Evolutionary conservation across 1,139 yeast species (phyloP).

Genomic region (Nematodospora anomalae): DNA sequence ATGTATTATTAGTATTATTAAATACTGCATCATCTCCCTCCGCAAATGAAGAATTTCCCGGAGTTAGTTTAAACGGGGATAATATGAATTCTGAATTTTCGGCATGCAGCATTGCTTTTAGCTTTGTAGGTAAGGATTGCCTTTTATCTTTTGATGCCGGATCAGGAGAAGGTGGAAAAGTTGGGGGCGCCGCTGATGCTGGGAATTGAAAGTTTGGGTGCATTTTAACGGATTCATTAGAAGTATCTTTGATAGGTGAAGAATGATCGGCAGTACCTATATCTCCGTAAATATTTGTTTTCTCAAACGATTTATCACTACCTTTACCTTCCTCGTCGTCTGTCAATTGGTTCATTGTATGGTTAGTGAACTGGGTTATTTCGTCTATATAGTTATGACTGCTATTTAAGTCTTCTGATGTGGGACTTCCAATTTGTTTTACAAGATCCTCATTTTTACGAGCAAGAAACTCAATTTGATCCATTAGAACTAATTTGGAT

Average conservation of each 20-base stretch:
- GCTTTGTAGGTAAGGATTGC: conserved; percentile 38
- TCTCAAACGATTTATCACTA: conserved; percentile 18
- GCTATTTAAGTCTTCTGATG: conserved; percentile 3
- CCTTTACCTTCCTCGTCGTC: conserved; percentile 24
- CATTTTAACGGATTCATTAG: conserved; percentile 24
- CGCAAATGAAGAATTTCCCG: conserved; percentile 15
- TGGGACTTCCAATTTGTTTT: conserved; percentile 11
- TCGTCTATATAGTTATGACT: conserved; percentile 9
- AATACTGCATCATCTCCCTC: conserved; percentile 5
- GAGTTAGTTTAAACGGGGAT: conserved; percentile 41
- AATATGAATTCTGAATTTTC: conserved; percentile 40
- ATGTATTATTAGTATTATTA: conserved; percentile 1
- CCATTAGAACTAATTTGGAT: conserved; percentile 52
- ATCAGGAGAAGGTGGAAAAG: conserved; percentile 40
- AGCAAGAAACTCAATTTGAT: conserved; percentile 52
- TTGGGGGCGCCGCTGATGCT: conserved; percentile 13
- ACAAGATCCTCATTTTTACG: conserved; percentile 35
- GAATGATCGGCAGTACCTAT: conserved; percentile 17
- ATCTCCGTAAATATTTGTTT: not conserved
- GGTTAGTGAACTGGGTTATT: conserved; percentile 14
- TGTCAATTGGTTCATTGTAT: conserved; percentile 27
- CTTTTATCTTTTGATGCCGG: conserved; percentile 27
- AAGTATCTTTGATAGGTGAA: conserved; percentile 25
- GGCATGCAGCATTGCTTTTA: conserved; percentile 21
- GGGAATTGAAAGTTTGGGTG: conserved; percentile 30